A percentile compares a stretch with the other conserved stretches of the same genome.
phyloP scores from a whole-genome alignment of 2,329 filamentous ascomycete genomes.

The Bretziella fagacearum region DNA sequence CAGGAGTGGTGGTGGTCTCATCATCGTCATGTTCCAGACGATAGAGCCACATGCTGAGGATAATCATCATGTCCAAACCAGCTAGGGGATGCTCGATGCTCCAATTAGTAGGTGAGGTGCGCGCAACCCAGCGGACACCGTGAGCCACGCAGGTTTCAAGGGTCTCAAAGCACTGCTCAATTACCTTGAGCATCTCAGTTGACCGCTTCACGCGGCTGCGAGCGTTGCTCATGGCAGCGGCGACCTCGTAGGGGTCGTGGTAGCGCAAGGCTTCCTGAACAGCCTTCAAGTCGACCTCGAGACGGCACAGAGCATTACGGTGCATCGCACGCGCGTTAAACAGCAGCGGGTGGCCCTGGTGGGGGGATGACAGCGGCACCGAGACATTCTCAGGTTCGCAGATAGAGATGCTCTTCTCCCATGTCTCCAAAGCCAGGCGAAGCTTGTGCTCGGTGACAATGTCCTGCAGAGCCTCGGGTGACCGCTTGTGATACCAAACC shows the following conservation, averaged over 20 bases:
- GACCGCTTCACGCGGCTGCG: slow-evolving; percentile 89
- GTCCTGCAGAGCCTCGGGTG: slow-evolving; percentile 90
- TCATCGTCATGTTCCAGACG: slow-evolving; percentile 96
- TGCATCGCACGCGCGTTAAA: slow-evolving; percentile 98
- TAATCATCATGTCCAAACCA: slow-evolving; percentile 93
- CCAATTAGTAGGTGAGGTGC: slow-evolving; percentile 96
- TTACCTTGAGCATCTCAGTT: slow-evolving; percentile 95
- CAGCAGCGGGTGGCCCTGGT: slow-evolving; percentile 74
- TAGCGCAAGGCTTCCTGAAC: slow-evolving; percentile 94
- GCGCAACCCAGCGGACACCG: slow-evolving; percentile 94
- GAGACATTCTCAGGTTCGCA: slow-evolving; percentile 83
- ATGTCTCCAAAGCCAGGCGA: slow-evolving; percentile 87
- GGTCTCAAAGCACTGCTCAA: slow-evolving; percentile 93
- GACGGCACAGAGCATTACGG: slow-evolving; percentile 76
- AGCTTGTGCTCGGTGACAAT: slow-evolving; percentile 98
- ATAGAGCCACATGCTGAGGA: slow-evolving; percentile 94
- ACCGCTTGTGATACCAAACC: slow-evolving; percentile 98
- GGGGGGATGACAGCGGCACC: slow-evolving; percentile 79
- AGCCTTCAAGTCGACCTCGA: slow-evolving; percentile 88
- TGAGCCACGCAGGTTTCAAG: slow-evolving; percentile 90
- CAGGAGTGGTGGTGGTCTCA: slow-evolving; percentile 49
- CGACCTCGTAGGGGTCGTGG: slow-evolving; percentile 93
- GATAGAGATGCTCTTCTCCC: slow-evolving; percentile 88
- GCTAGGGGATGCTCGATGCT: slow-evolving; percentile 95
- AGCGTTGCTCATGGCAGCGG: slow-evolving; percentile 86